phyloP scores from a whole-genome alignment of 164 flowering plant genomes.

The Euptelea pleiosperma region DNA sequence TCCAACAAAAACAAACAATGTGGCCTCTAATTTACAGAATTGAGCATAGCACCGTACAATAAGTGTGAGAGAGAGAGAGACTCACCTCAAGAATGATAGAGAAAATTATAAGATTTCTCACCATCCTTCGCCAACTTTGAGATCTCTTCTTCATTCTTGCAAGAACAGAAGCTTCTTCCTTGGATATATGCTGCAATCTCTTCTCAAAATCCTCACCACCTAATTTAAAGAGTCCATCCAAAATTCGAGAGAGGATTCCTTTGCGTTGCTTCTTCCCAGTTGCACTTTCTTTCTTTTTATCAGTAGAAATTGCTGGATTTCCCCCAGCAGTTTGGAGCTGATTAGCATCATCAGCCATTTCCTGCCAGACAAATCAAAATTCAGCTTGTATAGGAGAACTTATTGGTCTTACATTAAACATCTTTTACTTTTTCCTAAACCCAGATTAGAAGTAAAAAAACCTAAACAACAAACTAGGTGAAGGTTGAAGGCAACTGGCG shows the following conservation, averaged over 20 bases:
- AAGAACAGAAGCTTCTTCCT: slow-evolving; percentile 72
- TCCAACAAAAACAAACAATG: neutral
- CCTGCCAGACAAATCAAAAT: neutral
- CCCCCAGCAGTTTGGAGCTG: slow-evolving; percentile 5
- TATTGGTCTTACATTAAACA: no score
- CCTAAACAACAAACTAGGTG: no score
- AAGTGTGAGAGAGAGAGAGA: neutral
- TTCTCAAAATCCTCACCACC: slow-evolving; percentile 76
- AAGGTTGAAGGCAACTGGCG: no score
- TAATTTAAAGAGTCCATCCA: slow-evolving; percentile 56
- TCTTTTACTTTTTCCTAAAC: no score
- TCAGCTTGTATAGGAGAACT: no score
- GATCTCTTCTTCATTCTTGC: slow-evolving; percentile 63
- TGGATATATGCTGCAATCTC: slow-evolving; percentile 67
- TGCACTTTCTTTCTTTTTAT: slow-evolving; percentile 5
- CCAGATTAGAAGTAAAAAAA: no score
- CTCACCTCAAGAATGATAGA: slow-evolving; percentile 70
- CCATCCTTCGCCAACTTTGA: slow-evolving; percentile 43
- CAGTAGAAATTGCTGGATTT: slow-evolving; percentile 4
- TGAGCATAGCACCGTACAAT: neutral
- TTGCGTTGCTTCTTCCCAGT: slow-evolving; percentile 7
- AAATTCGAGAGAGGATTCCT: slow-evolving; percentile 67
- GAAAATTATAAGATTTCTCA: slow-evolving; percentile 50
- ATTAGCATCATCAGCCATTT: slow-evolving; percentile 21
- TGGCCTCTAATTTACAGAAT: neutral